These are phyloP conservation scores for Rhizopogon sp. DNA, from an alignment of 768 basidiomycete genomes.

Conservation along the genomic window DNA sequence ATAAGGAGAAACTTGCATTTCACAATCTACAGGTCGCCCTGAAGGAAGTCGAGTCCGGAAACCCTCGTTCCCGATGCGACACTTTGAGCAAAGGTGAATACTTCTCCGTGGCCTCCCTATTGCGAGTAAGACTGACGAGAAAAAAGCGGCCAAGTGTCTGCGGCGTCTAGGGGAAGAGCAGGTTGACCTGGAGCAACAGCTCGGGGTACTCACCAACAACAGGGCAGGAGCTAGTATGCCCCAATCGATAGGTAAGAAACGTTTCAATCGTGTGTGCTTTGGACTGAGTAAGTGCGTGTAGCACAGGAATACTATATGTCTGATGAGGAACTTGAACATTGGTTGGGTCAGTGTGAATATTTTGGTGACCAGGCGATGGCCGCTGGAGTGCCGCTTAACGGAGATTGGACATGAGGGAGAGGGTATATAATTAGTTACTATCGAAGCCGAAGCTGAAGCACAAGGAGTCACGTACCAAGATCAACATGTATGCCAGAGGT, in stretches of 20 bases:
- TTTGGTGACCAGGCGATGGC: no score
- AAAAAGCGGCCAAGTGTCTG: background rate
- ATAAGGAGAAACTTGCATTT: background rate
- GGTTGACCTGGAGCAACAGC: background rate
- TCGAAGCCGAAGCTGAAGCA: background rate
- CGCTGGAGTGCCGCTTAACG: background rate
- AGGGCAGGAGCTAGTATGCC: background rate
- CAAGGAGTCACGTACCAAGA: background rate
- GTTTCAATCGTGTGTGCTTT: no score
- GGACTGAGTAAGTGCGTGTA: background rate
- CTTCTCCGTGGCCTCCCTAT: background rate
- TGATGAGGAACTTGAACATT: background rate
- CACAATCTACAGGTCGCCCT: background rate
- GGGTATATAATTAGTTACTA: no score
- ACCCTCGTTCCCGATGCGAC: background rate
- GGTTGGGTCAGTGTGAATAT: background rate
- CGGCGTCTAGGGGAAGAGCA: background rate
- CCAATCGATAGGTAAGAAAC: background rate
- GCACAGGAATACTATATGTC: background rate
- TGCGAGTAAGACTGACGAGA: background rate
- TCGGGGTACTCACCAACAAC: background rate
- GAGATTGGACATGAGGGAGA: background rate
- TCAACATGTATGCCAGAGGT: background rate
- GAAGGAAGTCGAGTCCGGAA: background rate
- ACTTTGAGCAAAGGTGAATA: background rate